Base-by-base conservation (phyloP, 2,329 filamentous ascomycete species). In the Colletotrichum spinosum region DNA sequence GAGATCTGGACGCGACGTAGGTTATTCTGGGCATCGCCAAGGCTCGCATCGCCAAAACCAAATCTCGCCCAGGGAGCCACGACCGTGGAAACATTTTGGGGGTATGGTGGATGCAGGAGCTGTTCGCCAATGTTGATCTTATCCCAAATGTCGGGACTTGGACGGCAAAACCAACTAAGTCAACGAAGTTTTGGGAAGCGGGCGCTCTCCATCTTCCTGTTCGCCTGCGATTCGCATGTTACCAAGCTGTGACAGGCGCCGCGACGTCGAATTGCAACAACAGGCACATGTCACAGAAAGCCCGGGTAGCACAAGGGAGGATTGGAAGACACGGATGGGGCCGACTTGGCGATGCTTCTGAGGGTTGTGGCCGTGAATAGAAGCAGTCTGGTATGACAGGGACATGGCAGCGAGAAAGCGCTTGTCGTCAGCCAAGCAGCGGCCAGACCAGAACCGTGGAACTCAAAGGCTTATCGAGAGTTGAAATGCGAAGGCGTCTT, bases 361-460 rank as follows among this genome's bases (percentile, higher is more conserved):
- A 55, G 15, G 52, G 44, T 44, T 44, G 38, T 39, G 45, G 41
- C 34, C 38, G 35, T 46, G 38, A 34, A 60, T 41, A 53, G 37
- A 51, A n/a, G 9, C 13, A 39, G 12, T 50, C 25, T 35, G n/a
- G 15, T 13, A 17, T 12, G 37, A n/a, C 35, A 52, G 51, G 37
- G 52, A 52, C 50, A 12, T 15, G 62, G 46, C 41, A 56, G 46
- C 41, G 41, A 45, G 51, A 15, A 39, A 54, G 64, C 57, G 63
- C 63, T 55, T 67, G 59, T 54, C 49, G 38, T 39, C 25, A 15
- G 60, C 59, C 52, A 63, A 63, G 57, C 33, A 25, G 25, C 25
- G 25, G 25, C 25, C 25, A 25, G 25, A 25, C 25, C 25, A 25
- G 25, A 25, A 25, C 25, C 25, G 25, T 25, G 25, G 3, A 25